Evolutionary conservation across 2,329 filamentous ascomycete species (phyloP).

Genomic region (Monilinia fructicola): DNA sequence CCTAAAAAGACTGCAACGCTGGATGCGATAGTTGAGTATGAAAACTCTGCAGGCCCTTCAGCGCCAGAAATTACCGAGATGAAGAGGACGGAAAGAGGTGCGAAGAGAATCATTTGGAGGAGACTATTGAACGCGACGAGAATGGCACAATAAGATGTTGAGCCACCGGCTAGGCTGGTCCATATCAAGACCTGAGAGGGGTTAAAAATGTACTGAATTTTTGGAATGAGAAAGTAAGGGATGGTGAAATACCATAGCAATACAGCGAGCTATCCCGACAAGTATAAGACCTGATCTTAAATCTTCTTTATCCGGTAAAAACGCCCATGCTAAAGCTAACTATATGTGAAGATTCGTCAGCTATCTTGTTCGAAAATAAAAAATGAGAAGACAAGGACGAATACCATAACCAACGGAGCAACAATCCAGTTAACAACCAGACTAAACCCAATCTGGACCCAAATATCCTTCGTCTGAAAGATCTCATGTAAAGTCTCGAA

Average conservation of each 20-base stretch:
- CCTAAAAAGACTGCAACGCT: slow-evolving; percentile 84
- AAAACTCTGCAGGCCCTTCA: slow-evolving; percentile 45
- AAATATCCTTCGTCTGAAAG: slow-evolving; percentile 61
- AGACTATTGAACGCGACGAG: slow-evolving; percentile 74
- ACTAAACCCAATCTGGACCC: slow-evolving; percentile 78
- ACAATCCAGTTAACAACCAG: slow-evolving; percentile 80
- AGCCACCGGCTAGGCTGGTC: slow-evolving; percentile 74
- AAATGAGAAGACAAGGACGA: background rate
- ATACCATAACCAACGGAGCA: slow-evolving; percentile 73
- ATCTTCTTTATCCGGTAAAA: slow-evolving; percentile 57
- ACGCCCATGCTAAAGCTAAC: slow-evolving; percentile 66
- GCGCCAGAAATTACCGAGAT: slow-evolving; percentile 64
- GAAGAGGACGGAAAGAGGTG: slow-evolving; percentile 64
- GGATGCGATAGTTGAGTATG: slow-evolving; percentile 69
- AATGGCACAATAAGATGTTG: slow-evolving; percentile 79
- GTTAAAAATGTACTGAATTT: slow-evolving; percentile 18
- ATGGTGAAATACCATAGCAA: slow-evolving; percentile 67
- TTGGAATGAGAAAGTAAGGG: background rate
- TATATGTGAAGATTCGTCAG: slow-evolving; percentile 22
- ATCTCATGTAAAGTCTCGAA: slow-evolving; percentile 72
- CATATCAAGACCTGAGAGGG: slow-evolving; percentile 59
- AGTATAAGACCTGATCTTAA: slow-evolving; percentile 71
- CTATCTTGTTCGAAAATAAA: background rate
- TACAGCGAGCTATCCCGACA: slow-evolving; percentile 81
- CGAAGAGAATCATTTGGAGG: slow-evolving; percentile 71